Percentiles rank a stretch among this genome's conserved stretches.
phyloP scores from a whole-genome alignment of 148 eudicot genomes.

The Fallopia convolvulus region DNA sequence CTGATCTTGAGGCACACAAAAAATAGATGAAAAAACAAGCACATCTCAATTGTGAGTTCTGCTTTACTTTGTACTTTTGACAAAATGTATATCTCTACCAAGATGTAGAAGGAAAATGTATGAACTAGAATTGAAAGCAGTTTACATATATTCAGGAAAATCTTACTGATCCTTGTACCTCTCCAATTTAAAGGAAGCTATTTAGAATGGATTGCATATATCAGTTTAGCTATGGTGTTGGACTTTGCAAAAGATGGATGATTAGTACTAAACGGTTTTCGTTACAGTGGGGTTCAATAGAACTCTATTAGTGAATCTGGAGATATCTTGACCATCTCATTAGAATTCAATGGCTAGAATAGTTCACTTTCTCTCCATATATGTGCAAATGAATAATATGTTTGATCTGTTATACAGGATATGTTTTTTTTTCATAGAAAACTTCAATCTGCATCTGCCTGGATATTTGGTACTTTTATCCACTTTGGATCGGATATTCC shows the following conservation, averaged over 20 bases:
- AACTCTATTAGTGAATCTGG: too few species aligned
- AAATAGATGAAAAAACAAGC: conserved; percentile 18
- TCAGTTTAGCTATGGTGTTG: neutral
- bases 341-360: too few species aligned
- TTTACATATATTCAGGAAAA: neutral
- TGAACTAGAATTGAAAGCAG: neutral
- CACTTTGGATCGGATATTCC: too few species aligned
- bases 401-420: too few species aligned
- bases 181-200: neutral
- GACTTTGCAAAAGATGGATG: neutral
- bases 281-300: too few species aligned
- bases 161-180: neutral
- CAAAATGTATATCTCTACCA: neutral
- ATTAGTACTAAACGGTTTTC: too few species aligned
- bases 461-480: too few species aligned
- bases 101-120: neutral
- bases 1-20: conserved; percentile 52
- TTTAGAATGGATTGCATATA: neutral
- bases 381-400: too few species aligned
- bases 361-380: too few species aligned
- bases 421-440: too few species aligned
- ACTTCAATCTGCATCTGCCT: too few species aligned
- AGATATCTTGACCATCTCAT: too few species aligned
- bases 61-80: neutral
- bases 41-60: neutral